These are phyloP conservation scores for Lentinula guzmanii DNA, from an alignment of 768 basidiomycete species.

Conservation along the genomic window DNA sequence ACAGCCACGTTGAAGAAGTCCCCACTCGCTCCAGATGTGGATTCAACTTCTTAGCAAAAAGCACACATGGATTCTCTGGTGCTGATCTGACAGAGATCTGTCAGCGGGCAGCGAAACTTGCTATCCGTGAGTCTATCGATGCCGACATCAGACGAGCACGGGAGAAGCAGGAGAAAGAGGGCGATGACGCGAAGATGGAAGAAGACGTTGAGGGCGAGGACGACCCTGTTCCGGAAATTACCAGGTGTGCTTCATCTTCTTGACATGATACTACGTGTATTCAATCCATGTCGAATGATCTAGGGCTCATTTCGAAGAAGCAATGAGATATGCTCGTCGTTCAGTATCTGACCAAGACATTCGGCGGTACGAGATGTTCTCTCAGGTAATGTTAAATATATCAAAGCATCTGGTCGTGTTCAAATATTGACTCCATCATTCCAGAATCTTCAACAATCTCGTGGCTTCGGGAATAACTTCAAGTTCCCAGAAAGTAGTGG, in stretches of 20 bases:
- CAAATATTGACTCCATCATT: slow-evolving; percentile 9
- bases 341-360: slow-evolving; percentile 97
- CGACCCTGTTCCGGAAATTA: slow-evolving; percentile 88
- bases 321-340: slow-evolving; percentile 95
- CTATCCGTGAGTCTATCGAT: slow-evolving; percentile 93
- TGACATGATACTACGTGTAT: not conserved
- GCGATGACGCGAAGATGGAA: slow-evolving; percentile 64
- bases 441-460: slow-evolving; percentile 85
- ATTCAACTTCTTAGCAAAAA: slow-evolving; percentile 83
- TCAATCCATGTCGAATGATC: slow-evolving; percentile 6
- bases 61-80: slow-evolving; percentile 97
- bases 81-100: slow-evolving; percentile 99
- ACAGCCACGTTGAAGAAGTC: slow-evolving; percentile 88
- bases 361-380: slow-evolving; percentile 97
- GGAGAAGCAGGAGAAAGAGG: slow-evolving; percentile 77
- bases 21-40: slow-evolving; percentile 77
- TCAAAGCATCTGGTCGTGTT: slow-evolving; percentile 3
- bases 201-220: slow-evolving; percentile 70
- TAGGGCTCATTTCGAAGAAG: slow-evolving; percentile 95
- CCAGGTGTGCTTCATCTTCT: slow-evolving; percentile 38
- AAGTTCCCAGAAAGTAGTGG: slow-evolving; percentile 87
- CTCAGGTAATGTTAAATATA: slow-evolving; percentile 52
- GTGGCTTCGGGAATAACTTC: slow-evolving; percentile 92
- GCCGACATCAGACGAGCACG: slow-evolving; percentile 76
- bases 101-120: slow-evolving; percentile 94